Conservation (phyloP, 2,329 filamentous ascomycete genomes). For the Myriangium duriaei region DNA sequence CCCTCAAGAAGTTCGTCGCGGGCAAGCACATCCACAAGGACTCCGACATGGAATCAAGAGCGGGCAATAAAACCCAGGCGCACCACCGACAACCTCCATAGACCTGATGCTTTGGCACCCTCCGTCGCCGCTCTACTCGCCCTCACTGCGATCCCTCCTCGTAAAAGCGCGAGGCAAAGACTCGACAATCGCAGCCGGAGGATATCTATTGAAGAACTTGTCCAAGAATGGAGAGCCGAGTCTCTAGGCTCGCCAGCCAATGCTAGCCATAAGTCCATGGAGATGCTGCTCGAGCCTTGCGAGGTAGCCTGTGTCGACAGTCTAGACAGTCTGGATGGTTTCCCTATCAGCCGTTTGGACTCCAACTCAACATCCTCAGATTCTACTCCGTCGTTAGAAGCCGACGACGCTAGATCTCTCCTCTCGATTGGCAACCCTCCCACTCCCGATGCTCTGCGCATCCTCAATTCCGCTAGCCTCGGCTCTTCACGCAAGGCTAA, state of each 20-base stretch:
- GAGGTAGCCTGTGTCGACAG: slow-evolving; percentile 34
- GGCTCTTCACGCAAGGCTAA: slow-evolving; percentile 30
- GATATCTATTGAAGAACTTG: slow-evolving; percentile 45
- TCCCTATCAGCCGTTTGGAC: slow-evolving; percentile 27
- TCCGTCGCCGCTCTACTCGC: slow-evolving; percentile 46
- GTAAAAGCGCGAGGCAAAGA: slow-evolving; percentile 26
- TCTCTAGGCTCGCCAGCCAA: slow-evolving; percentile 20
- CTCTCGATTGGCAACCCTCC: slow-evolving; percentile 31
- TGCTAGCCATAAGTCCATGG: slow-evolving; percentile 29
- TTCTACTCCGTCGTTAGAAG: slow-evolving; percentile 43
- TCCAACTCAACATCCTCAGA: slow-evolving; percentile 44
- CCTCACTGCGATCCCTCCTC: slow-evolving; percentile 46
- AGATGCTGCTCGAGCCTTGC: slow-evolving; percentile 43
- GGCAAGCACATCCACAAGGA: slow-evolving; percentile 20
- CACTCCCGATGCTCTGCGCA: slow-evolving; percentile 28
- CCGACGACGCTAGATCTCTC: slow-evolving; percentile 32
- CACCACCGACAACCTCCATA: slow-evolving; percentile 20
- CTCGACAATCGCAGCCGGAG: slow-evolving; percentile 28
- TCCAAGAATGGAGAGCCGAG: slow-evolving; percentile 43
- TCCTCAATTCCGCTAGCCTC: slow-evolving; percentile 15
- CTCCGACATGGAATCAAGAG: slow-evolving; percentile 17
- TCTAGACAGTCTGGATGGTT: slow-evolving; percentile 20
- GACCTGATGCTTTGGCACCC: slow-evolving; percentile 36
- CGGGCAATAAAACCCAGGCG: slow-evolving; percentile 21
- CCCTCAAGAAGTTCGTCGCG: slow-evolving; percentile 24